Percentiles rank a stretch among this genome's conserved stretches.
Evolutionary conservation across 176 grass and related monocot genomes (phyloP).

Genomic region (Juncus inflexus): DNA sequence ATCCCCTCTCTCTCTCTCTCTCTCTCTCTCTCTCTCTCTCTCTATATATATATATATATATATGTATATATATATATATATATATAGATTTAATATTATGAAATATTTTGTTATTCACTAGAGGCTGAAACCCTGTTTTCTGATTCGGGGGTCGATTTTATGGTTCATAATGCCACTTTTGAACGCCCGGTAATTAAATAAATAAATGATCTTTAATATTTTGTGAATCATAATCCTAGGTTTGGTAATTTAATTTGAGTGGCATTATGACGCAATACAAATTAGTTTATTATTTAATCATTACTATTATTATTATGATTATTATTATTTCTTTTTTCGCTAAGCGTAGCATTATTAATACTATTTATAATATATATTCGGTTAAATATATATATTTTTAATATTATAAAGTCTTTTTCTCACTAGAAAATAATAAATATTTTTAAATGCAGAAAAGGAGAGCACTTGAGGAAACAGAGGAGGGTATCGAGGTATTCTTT

Average conservation of each 20-base stretch:
- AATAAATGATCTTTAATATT: no score
- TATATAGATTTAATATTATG: no score
- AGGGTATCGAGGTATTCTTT: conserved; percentile 70
- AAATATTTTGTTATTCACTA: no score
- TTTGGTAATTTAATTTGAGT: no score
- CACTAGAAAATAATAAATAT: conserved; percentile 9
- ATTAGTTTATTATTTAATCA: not conserved
- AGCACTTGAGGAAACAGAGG: conserved; percentile 83
- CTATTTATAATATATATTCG: not conserved
- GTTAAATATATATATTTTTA: conserved; percentile 1
- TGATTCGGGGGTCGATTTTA: conserved; percentile 68
- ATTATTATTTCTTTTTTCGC: conserved; percentile 8
- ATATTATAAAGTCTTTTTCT: conserved; percentile 11
- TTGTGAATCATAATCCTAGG: not conserved
- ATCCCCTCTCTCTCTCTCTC: no score
- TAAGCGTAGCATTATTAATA: not conserved
- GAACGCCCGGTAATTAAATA: conserved; percentile 66
- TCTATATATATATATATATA: no score
- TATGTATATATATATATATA: not conserved
- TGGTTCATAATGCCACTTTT: conserved; percentile 95
- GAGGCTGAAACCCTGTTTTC: conserved; percentile 93
- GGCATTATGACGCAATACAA: not conserved
- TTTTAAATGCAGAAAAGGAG: conserved; percentile 62
- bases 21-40: no score
- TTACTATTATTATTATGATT: not conserved